phyloP scores from a whole-genome alignment of 805 yeast genomes.

The Zygosaccharomyces rouxii region DNA sequence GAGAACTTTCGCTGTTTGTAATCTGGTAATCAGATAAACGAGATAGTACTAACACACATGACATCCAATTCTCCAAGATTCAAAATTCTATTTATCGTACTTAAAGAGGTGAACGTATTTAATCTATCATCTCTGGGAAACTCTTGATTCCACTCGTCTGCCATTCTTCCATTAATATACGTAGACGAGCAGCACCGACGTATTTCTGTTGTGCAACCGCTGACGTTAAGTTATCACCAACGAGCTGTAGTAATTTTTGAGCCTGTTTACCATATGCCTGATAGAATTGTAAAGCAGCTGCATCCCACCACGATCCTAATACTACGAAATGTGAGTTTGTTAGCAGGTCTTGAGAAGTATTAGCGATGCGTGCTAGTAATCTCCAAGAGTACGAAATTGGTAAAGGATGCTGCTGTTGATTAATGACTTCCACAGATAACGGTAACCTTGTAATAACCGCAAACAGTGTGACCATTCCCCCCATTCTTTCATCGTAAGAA shows the following conservation, averaged over 20 bases:
- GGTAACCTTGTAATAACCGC: slow-evolving; percentile 61
- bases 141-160: slow-evolving; percentile 42
- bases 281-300: slow-evolving; percentile 55
- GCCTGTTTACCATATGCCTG: slow-evolving; percentile 67
- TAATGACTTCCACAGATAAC: slow-evolving; percentile 31
- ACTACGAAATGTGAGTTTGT: slow-evolving; percentile 68
- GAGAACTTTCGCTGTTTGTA: not conserved
- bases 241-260: slow-evolving; percentile 48
- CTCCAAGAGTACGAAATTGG: slow-evolving; percentile 62
- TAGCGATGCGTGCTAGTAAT: slow-evolving; percentile 66
- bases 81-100: not conserved
- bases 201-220: slow-evolving; percentile 47
- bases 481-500: slow-evolving; percentile 76
- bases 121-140: slow-evolving; percentile 37
- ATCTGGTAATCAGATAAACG: not conserved
- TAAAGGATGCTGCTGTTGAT: slow-evolving; percentile 44
- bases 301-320: slow-evolving; percentile 89
- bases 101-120: not conserved
- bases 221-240: slow-evolving; percentile 51
- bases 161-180: slow-evolving; percentile 81
- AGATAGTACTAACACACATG: not conserved
- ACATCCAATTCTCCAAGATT: not conserved
- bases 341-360: slow-evolving; percentile 47
- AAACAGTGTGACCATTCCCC: slow-evolving; percentile 81
- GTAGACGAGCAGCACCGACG: slow-evolving; percentile 76